phyloP scores from a whole-genome alignment of 768 basidiomycete genomes.

The Lentinula detonsa region DNA sequence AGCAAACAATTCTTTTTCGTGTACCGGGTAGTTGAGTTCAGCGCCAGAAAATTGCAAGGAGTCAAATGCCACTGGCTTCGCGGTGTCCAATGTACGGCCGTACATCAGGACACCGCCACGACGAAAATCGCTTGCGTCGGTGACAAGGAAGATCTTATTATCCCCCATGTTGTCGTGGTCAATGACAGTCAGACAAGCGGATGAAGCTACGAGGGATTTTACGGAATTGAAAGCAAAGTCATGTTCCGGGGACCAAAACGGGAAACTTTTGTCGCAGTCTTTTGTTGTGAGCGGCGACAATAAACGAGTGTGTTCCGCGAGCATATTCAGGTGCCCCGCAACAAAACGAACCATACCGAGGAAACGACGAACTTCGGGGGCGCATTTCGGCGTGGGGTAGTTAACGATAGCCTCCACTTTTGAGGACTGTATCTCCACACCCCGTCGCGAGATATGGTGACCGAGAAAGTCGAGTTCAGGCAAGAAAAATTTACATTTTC shows the following conservation, averaged over 20 bases:
- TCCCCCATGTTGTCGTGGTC: constrained; percentile 22
- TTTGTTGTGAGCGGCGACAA: constrained; percentile 14
- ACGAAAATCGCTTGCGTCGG: constrained; percentile 20
- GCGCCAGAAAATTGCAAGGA: too few species aligned
- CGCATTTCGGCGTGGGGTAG: constrained; percentile 14
- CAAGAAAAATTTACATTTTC: constrained; percentile 15
- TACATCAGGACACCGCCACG: too few species aligned
- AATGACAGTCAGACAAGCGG: constrained; percentile 21
- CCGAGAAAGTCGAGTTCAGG: constrained; percentile 13
- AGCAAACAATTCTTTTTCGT: too few species aligned
- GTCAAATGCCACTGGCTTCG: too few species aligned
- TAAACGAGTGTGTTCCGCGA: constrained; percentile 13
- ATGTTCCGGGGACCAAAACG: constrained; percentile 17
- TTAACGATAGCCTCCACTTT: constrained; percentile 16
- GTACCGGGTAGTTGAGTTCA: too few species aligned
- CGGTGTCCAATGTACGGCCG: too few species aligned
- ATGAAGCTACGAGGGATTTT: constrained; percentile 19
- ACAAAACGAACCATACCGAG: constrained; percentile 19
- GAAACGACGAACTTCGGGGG: constrained; percentile 13
- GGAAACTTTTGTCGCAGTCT: constrained; percentile 10
- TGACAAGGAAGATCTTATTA: constrained; percentile 24
- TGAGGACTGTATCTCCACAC: constrained; percentile 12
- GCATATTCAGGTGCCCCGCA: constrained; percentile 7
- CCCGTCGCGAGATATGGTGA: constrained; percentile 16
- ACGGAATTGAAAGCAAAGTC: constrained; percentile 21